These are phyloP conservation scores for Trichosanthes truncata DNA, from an alignment of 306 rosid species.

Conservation along the genomic window DNA sequence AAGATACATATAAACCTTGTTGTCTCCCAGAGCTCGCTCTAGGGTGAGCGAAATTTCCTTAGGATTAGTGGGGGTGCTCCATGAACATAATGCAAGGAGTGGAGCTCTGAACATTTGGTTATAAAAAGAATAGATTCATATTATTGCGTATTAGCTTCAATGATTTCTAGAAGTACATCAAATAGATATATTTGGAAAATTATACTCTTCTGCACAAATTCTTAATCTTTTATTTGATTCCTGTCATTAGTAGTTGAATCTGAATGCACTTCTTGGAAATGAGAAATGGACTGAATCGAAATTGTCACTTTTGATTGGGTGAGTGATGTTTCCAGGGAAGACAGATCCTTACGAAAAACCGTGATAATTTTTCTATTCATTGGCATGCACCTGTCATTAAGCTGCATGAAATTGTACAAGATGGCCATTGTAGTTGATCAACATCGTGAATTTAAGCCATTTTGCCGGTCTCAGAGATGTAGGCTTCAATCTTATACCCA, in stretches of 20 bases:
- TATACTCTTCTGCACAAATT: not conserved
- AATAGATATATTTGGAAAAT: not conserved
- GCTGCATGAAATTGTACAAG: conserved; percentile 43
- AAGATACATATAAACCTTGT: not conserved
- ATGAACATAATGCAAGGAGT: not conserved
- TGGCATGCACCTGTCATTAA: conserved; percentile 47
- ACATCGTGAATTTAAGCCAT: conserved; percentile 51
- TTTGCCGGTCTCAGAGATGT: conserved; percentile 55
- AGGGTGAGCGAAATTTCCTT: not conserved
- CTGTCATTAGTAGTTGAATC: not conserved
- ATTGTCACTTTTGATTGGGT: not conserved
- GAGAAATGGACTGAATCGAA: not conserved
- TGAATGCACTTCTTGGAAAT: not conserved
- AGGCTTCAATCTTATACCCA: conserved; percentile 69
- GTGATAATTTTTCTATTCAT: conserved; percentile 3
- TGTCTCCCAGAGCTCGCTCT: not conserved
- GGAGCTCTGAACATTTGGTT: not conserved
- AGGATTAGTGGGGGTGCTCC: not conserved
- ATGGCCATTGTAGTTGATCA: conserved; percentile 80
- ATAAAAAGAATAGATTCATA: not conserved
- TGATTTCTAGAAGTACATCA: not conserved
- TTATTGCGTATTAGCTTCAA: not conserved
- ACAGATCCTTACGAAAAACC: conserved; percentile 19
- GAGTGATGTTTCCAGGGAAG: conserved; percentile 12
- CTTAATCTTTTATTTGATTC: not conserved